Percentiles rank a stretch among this genome's conserved stretches.
Evolutionary conservation across 805 yeast species (phyloP).

Genomic region (Metschnikowia anglica): DNA sequence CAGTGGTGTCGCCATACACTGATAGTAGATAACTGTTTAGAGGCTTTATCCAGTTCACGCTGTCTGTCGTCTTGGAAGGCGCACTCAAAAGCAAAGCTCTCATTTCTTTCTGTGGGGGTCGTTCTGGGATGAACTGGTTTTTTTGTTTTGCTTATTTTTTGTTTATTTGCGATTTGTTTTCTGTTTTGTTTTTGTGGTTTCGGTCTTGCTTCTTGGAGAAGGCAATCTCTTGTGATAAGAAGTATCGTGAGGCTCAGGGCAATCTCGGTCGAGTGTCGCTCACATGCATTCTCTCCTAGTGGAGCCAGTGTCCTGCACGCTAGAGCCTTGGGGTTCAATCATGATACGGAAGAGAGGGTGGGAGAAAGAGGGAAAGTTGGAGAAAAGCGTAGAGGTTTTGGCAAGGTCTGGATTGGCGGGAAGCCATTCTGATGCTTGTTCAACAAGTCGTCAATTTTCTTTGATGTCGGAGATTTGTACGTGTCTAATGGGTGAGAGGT

Average conservation of each 20-base stretch:
- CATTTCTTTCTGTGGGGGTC: constrained; percentile 13
- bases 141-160: too few relatives aligned
- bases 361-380: not conserved
- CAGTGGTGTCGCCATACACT: constrained; percentile 61
- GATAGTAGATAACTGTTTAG: constrained; percentile 55
- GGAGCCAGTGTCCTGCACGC: not conserved
- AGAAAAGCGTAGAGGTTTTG: not conserved
- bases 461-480: too few relatives aligned
- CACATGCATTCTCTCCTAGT: not conserved
- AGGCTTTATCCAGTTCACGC: constrained; percentile 65
- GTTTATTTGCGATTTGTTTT: too few relatives aligned
- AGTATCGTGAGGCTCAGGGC: too few relatives aligned
- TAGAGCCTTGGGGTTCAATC: too few relatives aligned
- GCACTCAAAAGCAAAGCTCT: constrained; percentile 22
- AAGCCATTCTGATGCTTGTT: too few relatives aligned
- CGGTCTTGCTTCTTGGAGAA: too few relatives aligned
- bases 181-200: too few relatives aligned
- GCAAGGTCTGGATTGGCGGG: not conserved
- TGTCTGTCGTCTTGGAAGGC: constrained; percentile 48
- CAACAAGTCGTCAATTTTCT: too few relatives aligned
- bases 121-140: too few relatives aligned
- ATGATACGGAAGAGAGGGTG: not conserved
- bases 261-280: not conserved
- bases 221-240: too few relatives aligned
- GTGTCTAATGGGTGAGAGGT: too few relatives aligned